Conservation (phyloP, 331 rosid genomes). For the Cydonia oblonga region DNA sequence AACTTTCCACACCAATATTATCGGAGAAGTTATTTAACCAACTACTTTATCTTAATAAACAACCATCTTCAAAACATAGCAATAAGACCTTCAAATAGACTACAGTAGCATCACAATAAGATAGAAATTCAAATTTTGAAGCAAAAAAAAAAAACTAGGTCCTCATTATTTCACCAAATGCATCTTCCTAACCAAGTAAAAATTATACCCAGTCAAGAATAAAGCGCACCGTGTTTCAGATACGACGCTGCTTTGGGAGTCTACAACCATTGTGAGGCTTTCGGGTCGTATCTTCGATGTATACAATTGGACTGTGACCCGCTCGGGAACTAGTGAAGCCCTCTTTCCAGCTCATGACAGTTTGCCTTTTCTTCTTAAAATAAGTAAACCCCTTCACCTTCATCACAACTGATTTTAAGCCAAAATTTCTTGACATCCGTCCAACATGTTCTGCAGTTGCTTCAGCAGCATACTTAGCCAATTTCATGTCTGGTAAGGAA, state of each 20-base stretch:
- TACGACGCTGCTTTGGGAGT: conserved; percentile 55
- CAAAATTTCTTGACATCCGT: conserved; percentile 45
- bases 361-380: conserved; percentile 66
- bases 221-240: conserved; percentile 7
- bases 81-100: neutral
- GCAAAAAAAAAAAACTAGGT: neutral
- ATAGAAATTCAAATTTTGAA: neutral
- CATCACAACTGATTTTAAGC: conserved; percentile 66
- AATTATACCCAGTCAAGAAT: neutral
- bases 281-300: conserved; percentile 62
- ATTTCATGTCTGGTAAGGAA: conserved; percentile 50
- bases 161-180: neutral
- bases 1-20: neutral
- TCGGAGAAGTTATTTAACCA: too few relatives aligned
- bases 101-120: neutral
- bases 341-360: conserved; percentile 67
- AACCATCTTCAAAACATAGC: neutral
- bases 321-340: conserved; percentile 49
- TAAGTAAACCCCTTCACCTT: conserved; percentile 64
- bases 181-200: neutral
- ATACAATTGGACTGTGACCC: conserved; percentile 43
- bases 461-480: conserved; percentile 59
- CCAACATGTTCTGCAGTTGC: conserved; percentile 79
- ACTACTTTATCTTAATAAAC: neutral
- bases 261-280: conserved; percentile 77